Base-by-base conservation (phyloP, 495 filamentous ascomycete species). In the Gamarada debralockiae region DNA sequence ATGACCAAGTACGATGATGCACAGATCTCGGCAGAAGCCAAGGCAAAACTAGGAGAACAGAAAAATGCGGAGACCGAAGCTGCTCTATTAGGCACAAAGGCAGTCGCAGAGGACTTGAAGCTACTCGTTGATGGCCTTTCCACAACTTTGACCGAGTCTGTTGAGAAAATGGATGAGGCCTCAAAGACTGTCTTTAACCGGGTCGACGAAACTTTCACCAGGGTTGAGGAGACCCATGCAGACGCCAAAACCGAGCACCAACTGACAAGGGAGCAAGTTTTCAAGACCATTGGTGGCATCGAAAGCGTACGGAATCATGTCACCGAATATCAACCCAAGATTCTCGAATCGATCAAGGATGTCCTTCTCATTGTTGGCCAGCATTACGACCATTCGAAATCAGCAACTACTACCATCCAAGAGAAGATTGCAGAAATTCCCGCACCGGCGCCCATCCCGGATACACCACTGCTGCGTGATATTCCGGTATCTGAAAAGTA, bases 1-100 rank as follows among this genome's bases (percentile, higher is more conserved):
- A 76, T 93, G 63, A 71, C 74, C 27, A 93, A 91, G 63, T 92
- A 92, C 60, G 89, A 95, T 33, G 88, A 93, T 41, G 81, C 85
- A 40, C 86, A 91, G 61, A 62, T 77, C 13, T 73, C 79, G 4
- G 76, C 85, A 23, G 85, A 91, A 33, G 81, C 84, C 36, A 87
- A 85, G 51, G 79, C 83, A 13, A 82, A 79, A 20, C 79, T 82
- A 49, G 75, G 80, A 37, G 87, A 86, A 48, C 80, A 80, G 42
- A 81, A 83, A 46, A 80, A 87, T 46, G 59, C 73, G 15, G 75
- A 84, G 44, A 78, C 89, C 59, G 80, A 88, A 41, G 83, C 85
- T 50, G 77, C 87, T 9, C 64, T 92, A 21, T 75, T 82, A 3
- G 78, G 75, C 48, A 90, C 85, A 34, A 95, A 86, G 66, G 74